phyloP scores from a whole-genome alignment of 306 rosid species.

The Cicer chorassanicum region DNA sequence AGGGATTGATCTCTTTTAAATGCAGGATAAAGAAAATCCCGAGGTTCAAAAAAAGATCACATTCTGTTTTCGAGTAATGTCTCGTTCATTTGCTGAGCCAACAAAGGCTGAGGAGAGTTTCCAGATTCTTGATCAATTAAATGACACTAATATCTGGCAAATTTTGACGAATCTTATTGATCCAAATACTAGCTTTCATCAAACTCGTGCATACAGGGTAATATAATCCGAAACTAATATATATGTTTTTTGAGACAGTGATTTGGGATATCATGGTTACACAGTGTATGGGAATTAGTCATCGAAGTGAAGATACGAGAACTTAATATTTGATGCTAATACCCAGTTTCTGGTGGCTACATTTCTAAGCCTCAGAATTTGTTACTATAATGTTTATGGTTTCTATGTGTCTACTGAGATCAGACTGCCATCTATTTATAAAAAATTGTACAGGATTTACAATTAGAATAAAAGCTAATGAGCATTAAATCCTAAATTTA shows the following conservation, averaged over 20 bases:
- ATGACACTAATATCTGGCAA: constrained; percentile 90
- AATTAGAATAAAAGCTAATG: background rate
- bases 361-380: constrained; percentile 38
- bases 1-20: constrained; percentile 49
- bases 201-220: constrained; percentile 72
- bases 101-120: constrained; percentile 86
- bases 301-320: constrained; percentile 21
- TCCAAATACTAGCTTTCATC: constrained; percentile 75
- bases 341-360: constrained; percentile 11
- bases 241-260: constrained; percentile 30
- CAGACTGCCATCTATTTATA: background rate
- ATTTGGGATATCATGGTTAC: constrained; percentile 24
- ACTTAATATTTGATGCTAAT: constrained; percentile 22
- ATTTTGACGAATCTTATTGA: constrained; percentile 81
- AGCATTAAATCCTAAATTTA: background rate
- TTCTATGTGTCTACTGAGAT: background rate
- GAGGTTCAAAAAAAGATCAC: constrained; percentile 83
- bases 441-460: background rate
- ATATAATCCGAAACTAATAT: constrained; percentile 42
- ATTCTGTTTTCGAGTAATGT: constrained; percentile 82
- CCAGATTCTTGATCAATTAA: constrained; percentile 88
- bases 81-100: constrained; percentile 92
- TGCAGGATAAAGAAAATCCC: constrained; percentile 89
- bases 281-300: constrained; percentile 28
- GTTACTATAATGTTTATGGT: constrained; percentile 1